These are phyloP conservation scores for Yamadazyma triangularis DNA, from an alignment of 1,139 yeast genomes.

Conservation along the genomic window DNA sequence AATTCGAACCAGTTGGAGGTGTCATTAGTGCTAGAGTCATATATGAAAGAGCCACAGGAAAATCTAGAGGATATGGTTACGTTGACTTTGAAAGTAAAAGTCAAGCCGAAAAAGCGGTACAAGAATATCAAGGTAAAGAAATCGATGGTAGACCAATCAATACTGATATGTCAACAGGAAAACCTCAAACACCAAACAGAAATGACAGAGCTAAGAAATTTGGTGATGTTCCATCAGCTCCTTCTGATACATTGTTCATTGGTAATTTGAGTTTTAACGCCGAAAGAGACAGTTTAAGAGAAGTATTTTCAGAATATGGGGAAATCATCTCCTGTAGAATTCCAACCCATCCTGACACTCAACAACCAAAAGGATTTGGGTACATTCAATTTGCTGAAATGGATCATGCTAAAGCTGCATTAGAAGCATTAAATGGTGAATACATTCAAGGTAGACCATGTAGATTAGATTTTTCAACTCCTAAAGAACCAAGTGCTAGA, in stretches of 20 bases:
- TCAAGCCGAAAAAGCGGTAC: slow-evolving; percentile 84
- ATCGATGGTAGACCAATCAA: slow-evolving; percentile 96
- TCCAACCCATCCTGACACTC: slow-evolving; percentile 98
- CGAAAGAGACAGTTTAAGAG: slow-evolving; percentile 71
- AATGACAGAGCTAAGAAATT: slow-evolving; percentile 78
- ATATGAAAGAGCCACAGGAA: slow-evolving; percentile 87
- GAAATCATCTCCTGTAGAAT: slow-evolving; percentile 82
- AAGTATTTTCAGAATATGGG: slow-evolving; percentile 73
- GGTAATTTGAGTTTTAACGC: slow-evolving; percentile 94
- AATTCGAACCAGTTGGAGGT: slow-evolving; percentile 81
- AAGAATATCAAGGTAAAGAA: slow-evolving; percentile 85
- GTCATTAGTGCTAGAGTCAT: slow-evolving; percentile 87
- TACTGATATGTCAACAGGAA: slow-evolving; percentile 85
- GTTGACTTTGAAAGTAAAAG: slow-evolving; percentile 82
- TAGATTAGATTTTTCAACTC: slow-evolving; percentile 92
- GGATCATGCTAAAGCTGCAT: slow-evolving; percentile 89
- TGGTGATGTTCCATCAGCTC: slow-evolving; percentile 87
- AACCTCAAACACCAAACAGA: slow-evolving; percentile 56
- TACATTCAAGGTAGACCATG: slow-evolving; percentile 89
- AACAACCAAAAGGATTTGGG: slow-evolving; percentile 98
- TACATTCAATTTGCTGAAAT: slow-evolving; percentile 84
- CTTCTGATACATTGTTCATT: slow-evolving; percentile 91
- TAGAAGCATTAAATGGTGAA: slow-evolving; percentile 84
- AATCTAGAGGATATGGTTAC: slow-evolving; percentile 97
- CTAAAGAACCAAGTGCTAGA: slow-evolving; percentile 58